Conservation (phyloP, 768 basidiomycete species). For the Hydnomerulius pinastri region DNA sequence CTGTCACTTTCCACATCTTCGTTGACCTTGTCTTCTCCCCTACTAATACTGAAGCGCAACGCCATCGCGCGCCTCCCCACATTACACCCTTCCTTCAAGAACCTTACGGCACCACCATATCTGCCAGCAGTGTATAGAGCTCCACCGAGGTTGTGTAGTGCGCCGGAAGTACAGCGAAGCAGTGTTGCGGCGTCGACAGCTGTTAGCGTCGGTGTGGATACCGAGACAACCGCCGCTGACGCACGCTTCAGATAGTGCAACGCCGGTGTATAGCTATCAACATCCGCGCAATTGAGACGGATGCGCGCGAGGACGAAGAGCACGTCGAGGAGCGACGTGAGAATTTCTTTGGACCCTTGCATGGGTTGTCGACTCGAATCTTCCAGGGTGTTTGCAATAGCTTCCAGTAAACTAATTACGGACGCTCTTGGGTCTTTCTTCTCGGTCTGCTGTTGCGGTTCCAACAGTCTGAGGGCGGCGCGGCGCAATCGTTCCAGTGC, state of each 20-base stretch:
- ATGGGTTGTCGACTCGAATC: slow-evolving; percentile 3
- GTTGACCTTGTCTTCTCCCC: slow-evolving; percentile 14
- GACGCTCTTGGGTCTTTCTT: slow-evolving; percentile 6
- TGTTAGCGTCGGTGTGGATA: slow-evolving; percentile 6
- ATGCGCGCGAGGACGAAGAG: slow-evolving; percentile 55
- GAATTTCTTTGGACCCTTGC: slow-evolving; percentile 33
- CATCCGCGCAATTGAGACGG: slow-evolving; percentile 40
- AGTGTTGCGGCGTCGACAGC: slow-evolving; percentile 47
- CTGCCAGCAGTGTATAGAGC: slow-evolving; percentile 66
- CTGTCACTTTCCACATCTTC: slow-evolving; percentile 27
- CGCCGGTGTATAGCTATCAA: slow-evolving; percentile 46
- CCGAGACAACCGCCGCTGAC: slow-evolving; percentile 22
- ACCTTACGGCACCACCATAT: slow-evolving; percentile 65
- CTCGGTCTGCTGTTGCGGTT: slow-evolving; percentile 26
- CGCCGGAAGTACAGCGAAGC: slow-evolving; percentile 69
- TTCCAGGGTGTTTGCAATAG: slow-evolving; percentile 36
- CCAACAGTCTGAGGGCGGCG: slow-evolving; percentile 48
- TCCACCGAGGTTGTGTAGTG: slow-evolving; percentile 68
- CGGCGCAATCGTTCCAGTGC: slow-evolving; percentile 62
- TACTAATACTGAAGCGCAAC: slow-evolving; percentile 14
- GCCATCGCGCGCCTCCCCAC: slow-evolving; percentile 52
- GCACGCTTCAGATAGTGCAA: slow-evolving; percentile 52
- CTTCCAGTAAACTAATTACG: slow-evolving; percentile 37
- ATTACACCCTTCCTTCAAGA: slow-evolving; percentile 61
- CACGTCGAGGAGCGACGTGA: slow-evolving; percentile 54